Base-by-base conservation (phyloP, 169 alveolate species). In the Cryptosporidium tyzzeri region DNA sequence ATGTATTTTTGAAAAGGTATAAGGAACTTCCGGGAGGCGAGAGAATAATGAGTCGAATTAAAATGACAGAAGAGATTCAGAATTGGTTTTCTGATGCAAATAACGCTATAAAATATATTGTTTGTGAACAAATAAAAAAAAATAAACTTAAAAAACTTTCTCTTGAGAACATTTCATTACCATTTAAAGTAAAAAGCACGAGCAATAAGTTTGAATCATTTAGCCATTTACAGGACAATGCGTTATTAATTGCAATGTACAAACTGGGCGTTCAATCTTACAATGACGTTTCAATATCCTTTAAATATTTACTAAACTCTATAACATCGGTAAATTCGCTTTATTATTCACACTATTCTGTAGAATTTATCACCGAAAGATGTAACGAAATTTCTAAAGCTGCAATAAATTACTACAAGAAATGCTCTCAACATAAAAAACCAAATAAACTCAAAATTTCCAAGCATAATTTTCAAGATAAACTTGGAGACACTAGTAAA, bases 381-480 rank as follows among this genome's bases (percentile, higher is more conserved):
- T 80, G 89, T 39, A 80, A 65, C 41, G 89, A 80, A 62, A 59
- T 80, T 23, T 59, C 89, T 29, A 62, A 67, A 62, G 73, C 89
- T 39, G 89, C 89, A 8, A 80, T 80, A 7, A 59, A 37, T 59
- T 80, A 80, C 48, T 62, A 44, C 21, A 80, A 65, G 14, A 80
- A 67, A 29, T 31, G 31, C 23, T 51, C 21, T 35, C 86, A 31
- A 29, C 33, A n/a, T 1, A 35, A 5, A 2, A 33, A 73, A 58
- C 16, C 55, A 39, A 73, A 73, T 1, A 26, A 41, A 23, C n/a
- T 10, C 35, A n/a, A 23, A 44, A 71, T 21, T 23, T 53, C 35
- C 58, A 33, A 9, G 33, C 14, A 16, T 6, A 1, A 51, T 18
- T 0, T 18, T 6, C 62, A 53, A 55, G 35, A 58, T 6, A 74